These are phyloP conservation scores for Malassezia restricta DNA, from an alignment of 1,284 basidiomycete species.

Conservation along the genomic window DNA sequence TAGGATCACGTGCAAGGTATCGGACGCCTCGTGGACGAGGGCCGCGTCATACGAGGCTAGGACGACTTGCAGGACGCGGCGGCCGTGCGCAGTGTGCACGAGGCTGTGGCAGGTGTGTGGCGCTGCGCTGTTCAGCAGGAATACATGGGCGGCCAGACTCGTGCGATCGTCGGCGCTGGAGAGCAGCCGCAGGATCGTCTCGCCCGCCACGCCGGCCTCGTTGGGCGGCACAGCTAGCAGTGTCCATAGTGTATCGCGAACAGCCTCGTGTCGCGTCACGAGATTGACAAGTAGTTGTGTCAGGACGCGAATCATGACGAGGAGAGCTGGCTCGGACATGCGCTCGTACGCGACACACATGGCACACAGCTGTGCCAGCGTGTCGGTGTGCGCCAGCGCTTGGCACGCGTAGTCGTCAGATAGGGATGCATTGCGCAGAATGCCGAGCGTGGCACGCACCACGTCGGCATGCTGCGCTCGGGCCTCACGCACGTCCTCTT, in stretches of 20 bases:
- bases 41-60: neutral
- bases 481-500: neutral
- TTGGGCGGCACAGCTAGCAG: neutral
- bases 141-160: slow-evolving; percentile 6
- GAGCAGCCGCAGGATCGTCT: slow-evolving; percentile 2
- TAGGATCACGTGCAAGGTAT: too few relatives aligned
- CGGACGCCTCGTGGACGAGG: neutral
- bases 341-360: slow-evolving; percentile 8
- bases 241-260: neutral
- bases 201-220: neutral
- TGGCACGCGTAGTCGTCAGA: neutral
- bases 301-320: slow-evolving; percentile 6
- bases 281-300: slow-evolving; percentile 10
- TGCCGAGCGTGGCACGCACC: neutral
- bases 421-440: slow-evolving; percentile 7
- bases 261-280: neutral
- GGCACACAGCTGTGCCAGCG: neutral
- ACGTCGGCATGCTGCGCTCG: neutral
- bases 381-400: neutral
- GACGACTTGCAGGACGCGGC: slow-evolving; percentile 1
- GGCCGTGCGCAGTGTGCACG: neutral
- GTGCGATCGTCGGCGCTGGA: slow-evolving; percentile 10
- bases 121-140: slow-evolving; percentile 5
- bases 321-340: slow-evolving; percentile 11
- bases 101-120: neutral